Evolutionary conservation across 768 basidiomycete genomes (phyloP).

Genomic region (Symmetrospora coprosmae): DNA sequence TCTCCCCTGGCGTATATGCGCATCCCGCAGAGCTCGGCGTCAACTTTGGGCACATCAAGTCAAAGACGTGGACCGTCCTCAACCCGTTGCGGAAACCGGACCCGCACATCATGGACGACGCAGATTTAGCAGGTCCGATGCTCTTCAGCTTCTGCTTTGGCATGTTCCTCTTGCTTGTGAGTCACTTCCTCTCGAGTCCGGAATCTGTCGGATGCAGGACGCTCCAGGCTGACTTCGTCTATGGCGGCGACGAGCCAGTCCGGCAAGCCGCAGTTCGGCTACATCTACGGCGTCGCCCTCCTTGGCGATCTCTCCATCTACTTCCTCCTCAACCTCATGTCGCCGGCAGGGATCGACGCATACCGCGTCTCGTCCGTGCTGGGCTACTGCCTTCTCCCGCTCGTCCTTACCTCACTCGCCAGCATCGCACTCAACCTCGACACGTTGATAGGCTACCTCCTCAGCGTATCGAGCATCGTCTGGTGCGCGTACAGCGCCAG

Average conservation of each 20-base stretch:
- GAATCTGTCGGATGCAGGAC: no score
- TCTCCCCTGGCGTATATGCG: not conserved
- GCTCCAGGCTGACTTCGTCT: not conserved
- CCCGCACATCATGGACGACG: slow-evolving; percentile 82
- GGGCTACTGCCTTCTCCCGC: slow-evolving; percentile 89
- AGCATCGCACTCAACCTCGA: slow-evolving; percentile 77
- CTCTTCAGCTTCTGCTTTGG: slow-evolving; percentile 92
- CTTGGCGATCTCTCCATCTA: slow-evolving; percentile 85
- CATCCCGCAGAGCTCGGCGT: slow-evolving; percentile 72
- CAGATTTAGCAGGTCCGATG: slow-evolving; percentile 88
- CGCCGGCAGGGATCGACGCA: slow-evolving; percentile 81
- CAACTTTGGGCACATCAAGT: slow-evolving; percentile 88
- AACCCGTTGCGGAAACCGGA: slow-evolving; percentile 59
- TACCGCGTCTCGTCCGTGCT: slow-evolving; percentile 88
- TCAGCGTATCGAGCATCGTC: slow-evolving; percentile 65
- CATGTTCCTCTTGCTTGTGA: slow-evolving; percentile 73
- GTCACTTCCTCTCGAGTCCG: slow-evolving; percentile 38
- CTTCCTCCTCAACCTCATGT: slow-evolving; percentile 91
- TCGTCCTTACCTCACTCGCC: slow-evolving; percentile 83
- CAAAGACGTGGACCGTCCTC: slow-evolving; percentile 85
- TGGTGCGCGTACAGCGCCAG: slow-evolving; percentile 98
- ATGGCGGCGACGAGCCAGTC: slow-evolving; percentile 48
- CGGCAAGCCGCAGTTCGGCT: slow-evolving; percentile 94
- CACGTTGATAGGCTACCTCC: slow-evolving; percentile 66
- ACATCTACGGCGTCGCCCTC: slow-evolving; percentile 96